A percentile compares a stretch with the other conserved stretches of the same genome.
phyloP scores from a whole-genome alignment of 1,284 basidiomycete genomes.

The Rhodotorula mucilaginosa region DNA sequence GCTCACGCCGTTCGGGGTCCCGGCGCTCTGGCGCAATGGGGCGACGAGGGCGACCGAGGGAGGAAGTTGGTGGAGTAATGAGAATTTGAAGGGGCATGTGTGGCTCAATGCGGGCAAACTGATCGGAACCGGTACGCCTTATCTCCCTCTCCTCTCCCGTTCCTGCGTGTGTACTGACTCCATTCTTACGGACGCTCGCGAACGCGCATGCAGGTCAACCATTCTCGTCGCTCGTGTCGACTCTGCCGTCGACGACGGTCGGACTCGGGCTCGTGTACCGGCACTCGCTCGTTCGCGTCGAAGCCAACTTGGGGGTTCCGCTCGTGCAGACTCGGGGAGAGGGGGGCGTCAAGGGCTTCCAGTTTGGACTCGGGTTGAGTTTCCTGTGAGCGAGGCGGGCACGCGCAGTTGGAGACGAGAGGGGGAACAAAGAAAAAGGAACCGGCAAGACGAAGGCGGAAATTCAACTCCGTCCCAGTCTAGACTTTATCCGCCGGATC shows the following conservation, averaged over 20 bases:
- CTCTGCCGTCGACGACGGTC: slow-evolving; percentile 62
- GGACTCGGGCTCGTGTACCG: slow-evolving; percentile 89
- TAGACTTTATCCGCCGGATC: no score
- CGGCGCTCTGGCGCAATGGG: slow-evolving; percentile 55
- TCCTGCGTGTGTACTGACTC: background rate
- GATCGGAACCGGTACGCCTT: slow-evolving; percentile 59
- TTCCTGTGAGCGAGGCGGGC: slow-evolving; percentile 52
- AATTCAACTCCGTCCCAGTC: no score
- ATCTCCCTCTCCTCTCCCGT: background rate
- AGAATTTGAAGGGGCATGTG: slow-evolving; percentile 67
- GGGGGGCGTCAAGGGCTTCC: slow-evolving; percentile 73
- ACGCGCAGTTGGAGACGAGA: no score
- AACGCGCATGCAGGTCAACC: slow-evolving; percentile 43
- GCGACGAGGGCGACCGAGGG: slow-evolving; percentile 55
- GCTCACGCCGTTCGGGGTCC: slow-evolving; percentile 63
- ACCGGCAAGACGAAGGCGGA: no score
- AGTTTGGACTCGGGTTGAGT: slow-evolving; percentile 88
- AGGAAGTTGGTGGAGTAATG: slow-evolving; percentile 55
- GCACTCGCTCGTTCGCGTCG: slow-evolving; percentile 77
- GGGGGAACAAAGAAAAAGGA: no score
- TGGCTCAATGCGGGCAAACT: slow-evolving; percentile 85
- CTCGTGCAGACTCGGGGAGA: slow-evolving; percentile 75
- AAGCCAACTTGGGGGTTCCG: slow-evolving; percentile 90
- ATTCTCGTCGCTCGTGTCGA: slow-evolving; percentile 37
- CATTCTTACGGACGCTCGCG: background rate